Conservation (phyloP, 2,329 filamentous ascomycete genomes). For the Xylariaceae sp. region DNA sequence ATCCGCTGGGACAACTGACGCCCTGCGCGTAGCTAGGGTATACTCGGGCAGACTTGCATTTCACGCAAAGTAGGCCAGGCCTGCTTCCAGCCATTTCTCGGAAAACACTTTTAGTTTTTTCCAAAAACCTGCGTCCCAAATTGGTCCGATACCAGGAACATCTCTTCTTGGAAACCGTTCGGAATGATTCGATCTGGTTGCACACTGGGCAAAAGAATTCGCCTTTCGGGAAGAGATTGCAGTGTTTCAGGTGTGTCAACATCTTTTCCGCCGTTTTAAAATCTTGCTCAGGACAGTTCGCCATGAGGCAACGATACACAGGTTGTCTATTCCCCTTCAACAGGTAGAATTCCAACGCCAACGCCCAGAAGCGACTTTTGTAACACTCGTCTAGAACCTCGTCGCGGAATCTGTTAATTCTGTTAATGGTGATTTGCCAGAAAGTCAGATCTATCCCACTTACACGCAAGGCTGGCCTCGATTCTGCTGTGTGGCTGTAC, state of each 20-base stretch:
- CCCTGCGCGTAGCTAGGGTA: no score
- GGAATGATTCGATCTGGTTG: conserved; percentile 7
- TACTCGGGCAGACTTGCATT: not conserved
- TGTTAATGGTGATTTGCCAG: not conserved
- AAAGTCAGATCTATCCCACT: not conserved
- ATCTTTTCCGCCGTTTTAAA: conserved; percentile 14
- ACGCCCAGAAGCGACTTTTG: conserved; percentile 14
- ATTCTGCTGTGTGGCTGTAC: not conserved
- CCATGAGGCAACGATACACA: conserved; percentile 15
- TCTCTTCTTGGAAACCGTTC: conserved; percentile 6
- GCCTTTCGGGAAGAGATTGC: conserved; percentile 12
- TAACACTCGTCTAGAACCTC: conserved; percentile 19
- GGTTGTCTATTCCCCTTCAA: conserved; percentile 7
- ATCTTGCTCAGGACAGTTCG: conserved; percentile 6
- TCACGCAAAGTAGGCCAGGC: not conserved
- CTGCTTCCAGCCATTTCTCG: not conserved
- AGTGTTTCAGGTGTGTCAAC: conserved; percentile 20
- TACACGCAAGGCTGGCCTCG: conserved; percentile 4
- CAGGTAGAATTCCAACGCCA: conserved; percentile 15
- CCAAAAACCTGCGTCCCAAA: not conserved
- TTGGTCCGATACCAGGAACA: conserved; percentile 18
- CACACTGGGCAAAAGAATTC: conserved; percentile 16
- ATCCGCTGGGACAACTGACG: no score
- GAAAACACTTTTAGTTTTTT: conserved; percentile 2
- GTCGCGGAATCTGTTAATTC: conserved; percentile 10